Evolutionary conservation across 1,284 basidiomycete species (phyloP), one percentile per base, ranked within the genome.

Genomic region (Tranzscheliella williamsii): DNA sequence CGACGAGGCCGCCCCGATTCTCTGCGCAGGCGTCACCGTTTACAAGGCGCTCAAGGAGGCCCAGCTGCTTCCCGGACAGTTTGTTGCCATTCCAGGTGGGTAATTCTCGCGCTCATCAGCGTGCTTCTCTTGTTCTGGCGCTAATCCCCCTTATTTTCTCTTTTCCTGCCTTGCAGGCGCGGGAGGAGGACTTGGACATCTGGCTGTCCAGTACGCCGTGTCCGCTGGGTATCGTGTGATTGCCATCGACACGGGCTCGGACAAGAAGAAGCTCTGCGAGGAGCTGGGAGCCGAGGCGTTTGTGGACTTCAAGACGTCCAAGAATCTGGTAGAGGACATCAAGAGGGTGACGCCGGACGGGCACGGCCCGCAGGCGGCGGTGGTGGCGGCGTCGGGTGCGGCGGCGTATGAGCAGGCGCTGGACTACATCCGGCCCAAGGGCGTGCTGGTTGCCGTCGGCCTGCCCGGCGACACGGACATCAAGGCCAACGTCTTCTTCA

Each of bases 11-110:
- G 89, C 89, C 5, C 88, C 89, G 8, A 84, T 92, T 56, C 84
- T 91, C 17, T 92, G 89, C 34, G 23, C 63, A 83, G 88, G 87
- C 52, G 79, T 89, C 16, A 90, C 88, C 1, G 86, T 88, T 39
- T 92, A 91, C 79, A 87, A 88, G 68, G 91, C 89, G 0, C 81
- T 93, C 73, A 90, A 90, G 78, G 83, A 88, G 78, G 84, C 85
- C 47, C 79, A 83, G 34, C 42, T 71, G 6, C 81, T 79, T 23
- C 83, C 85, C n/a, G 88, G 89, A 41, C 85, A 93, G 60, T 90
- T 86, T 85, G 82, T 91, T 60, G 87, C 86, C 39, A 82, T 93
- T 60, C 87, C 86, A 21, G 89, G 88, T 40, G n/a, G n/a, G n/a
- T n/a, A n/a, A n/a, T n/a, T n/a, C n/a, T n/a, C n/a, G n/a, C n/a